Evolutionary conservation across 208 protist genomes (phyloP).

Genomic region (Leishmania amazonensis): DNA sequence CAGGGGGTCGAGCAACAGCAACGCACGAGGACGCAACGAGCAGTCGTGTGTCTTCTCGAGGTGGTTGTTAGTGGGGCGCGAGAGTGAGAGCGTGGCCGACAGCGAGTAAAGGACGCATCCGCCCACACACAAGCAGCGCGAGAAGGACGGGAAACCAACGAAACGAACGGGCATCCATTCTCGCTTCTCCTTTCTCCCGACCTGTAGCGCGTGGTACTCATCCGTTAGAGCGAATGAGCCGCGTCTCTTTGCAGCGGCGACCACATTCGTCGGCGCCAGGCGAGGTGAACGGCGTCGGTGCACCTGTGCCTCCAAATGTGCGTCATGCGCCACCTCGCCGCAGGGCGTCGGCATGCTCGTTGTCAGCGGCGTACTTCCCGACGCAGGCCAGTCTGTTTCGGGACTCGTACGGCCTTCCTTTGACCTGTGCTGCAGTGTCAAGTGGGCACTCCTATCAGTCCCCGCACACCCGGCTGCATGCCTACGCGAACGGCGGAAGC

Average conservation of each 20-base stretch:
- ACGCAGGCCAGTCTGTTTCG: slow-evolving; percentile 1
- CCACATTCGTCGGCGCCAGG: slow-evolving; percentile 2
- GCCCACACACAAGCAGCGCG: background rate
- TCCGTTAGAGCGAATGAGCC: background rate
- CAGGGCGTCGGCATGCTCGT: background rate
- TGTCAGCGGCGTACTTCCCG: background rate
- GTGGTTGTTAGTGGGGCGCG: background rate
- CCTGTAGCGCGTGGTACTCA: background rate
- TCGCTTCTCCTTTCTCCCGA: background rate
- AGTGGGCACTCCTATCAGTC: background rate
- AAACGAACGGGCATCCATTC: background rate
- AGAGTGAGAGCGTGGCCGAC: background rate
- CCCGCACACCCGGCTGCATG: background rate
- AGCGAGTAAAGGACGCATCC: background rate
- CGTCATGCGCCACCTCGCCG: background rate
- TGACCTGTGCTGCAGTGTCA: background rate
- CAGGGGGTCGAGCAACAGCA: background rate
- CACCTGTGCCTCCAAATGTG: background rate
- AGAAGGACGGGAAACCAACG: background rate
- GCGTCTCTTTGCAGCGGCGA: background rate
- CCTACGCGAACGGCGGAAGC: background rate
- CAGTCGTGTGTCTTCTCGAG: background rate
- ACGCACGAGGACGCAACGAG: background rate
- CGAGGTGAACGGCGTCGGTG: background rate
- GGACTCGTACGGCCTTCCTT: slow-evolving; percentile 14